These are phyloP conservation scores for Monascus ruber DNA, from an alignment of 2,329 filamentous ascomycete genomes.

Conservation along the genomic window DNA sequence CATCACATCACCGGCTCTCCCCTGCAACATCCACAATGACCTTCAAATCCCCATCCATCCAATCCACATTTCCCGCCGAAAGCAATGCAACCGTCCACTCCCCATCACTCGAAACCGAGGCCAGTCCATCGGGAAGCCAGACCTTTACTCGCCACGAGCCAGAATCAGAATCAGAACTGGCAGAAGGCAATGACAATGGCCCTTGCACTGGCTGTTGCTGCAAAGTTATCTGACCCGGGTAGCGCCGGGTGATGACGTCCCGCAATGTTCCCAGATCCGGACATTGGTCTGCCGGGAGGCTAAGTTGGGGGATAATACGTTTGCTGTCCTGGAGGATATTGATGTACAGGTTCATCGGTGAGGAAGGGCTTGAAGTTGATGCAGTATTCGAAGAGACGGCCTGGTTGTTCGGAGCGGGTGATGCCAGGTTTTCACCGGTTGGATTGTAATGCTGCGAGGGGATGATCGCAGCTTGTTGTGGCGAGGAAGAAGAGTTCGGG, in stretches of 20 bases:
- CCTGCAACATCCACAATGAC: conserved; percentile 29
- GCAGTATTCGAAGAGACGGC: conserved; percentile 2
- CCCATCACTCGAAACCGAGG: conserved; percentile 25
- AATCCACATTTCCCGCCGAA: conserved; percentile 32
- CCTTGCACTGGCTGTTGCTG: no score
- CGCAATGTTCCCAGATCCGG: conserved; percentile 22
- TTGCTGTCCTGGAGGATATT: conserved; percentile 29
- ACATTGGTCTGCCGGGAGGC: conserved; percentile 24
- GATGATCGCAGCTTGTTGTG: not conserved
- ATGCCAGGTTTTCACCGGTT: not conserved
- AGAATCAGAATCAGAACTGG: conserved; percentile 8
- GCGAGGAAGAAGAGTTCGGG: conserved; percentile 9
- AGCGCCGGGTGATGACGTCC: conserved; percentile 21
- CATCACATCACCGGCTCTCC: not conserved
- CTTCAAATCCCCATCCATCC: conserved; percentile 36
- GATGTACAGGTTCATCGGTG: conserved; percentile 23
- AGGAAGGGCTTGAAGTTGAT: not conserved
- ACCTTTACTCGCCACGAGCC: conserved; percentile 27
- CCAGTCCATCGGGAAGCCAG: conserved; percentile 33
- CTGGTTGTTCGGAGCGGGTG: not conserved
- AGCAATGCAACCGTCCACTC: conserved; percentile 36
- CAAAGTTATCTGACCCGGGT: conserved; percentile 10
- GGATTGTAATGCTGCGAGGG: not conserved
- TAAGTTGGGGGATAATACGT: conserved; percentile 27
- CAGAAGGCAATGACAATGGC: conserved; percentile 10